Evolutionary conservation across 192 early-diverging fungal species (phyloP).

Genomic region (Podila minutissima): DNA sequence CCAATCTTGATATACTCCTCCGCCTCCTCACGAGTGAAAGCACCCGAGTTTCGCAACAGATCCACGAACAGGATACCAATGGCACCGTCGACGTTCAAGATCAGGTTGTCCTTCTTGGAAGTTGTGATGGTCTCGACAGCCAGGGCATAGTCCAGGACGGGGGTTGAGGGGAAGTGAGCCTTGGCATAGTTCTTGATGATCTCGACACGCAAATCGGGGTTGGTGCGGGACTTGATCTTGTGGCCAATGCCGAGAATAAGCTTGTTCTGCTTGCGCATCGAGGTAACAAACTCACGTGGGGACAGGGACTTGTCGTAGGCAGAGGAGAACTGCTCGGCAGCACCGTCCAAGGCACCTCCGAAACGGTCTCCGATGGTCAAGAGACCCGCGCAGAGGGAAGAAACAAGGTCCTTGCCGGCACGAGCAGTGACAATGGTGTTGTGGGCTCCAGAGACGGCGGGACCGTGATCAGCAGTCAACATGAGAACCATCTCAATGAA

Average conservation of each 20-base stretch:
- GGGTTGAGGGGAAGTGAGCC: slow-evolving; percentile 85
- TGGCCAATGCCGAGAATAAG: slow-evolving; percentile 98
- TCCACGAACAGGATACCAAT: slow-evolving; percentile 97
- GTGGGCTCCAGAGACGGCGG: slow-evolving; percentile 92
- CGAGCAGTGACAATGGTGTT: slow-evolving; percentile 94
- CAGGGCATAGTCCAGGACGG: slow-evolving; percentile 93
- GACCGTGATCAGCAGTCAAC: slow-evolving; percentile 99
- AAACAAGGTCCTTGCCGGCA: slow-evolving; percentile 97
- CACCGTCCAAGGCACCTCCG: slow-evolving; percentile 97
- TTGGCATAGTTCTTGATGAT: slow-evolving; percentile 95
- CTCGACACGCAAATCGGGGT: slow-evolving; percentile 96
- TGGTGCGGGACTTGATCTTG: slow-evolving; percentile 99
- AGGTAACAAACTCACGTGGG: slow-evolving; percentile 94
- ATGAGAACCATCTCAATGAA: slow-evolving; percentile 99
- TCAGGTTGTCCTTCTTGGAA: slow-evolving; percentile 97
- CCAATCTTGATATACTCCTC: slow-evolving; percentile 97
- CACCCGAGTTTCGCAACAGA: slow-evolving; percentile 89
- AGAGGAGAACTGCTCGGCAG: slow-evolving; percentile 88
- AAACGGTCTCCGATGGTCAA: slow-evolving; percentile 98
- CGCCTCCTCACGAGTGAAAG: slow-evolving; percentile 93
- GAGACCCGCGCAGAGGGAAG: slow-evolving; percentile 93
- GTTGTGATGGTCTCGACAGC: slow-evolving; percentile 97
- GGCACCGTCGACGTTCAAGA: slow-evolving; percentile 94
- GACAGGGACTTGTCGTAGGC: slow-evolving; percentile 95
- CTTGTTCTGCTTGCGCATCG: slow-evolving; percentile 96